Evolutionary conservation across 805 yeast species (phyloP).

Genomic region (Monosporozyma siamensis): DNA sequence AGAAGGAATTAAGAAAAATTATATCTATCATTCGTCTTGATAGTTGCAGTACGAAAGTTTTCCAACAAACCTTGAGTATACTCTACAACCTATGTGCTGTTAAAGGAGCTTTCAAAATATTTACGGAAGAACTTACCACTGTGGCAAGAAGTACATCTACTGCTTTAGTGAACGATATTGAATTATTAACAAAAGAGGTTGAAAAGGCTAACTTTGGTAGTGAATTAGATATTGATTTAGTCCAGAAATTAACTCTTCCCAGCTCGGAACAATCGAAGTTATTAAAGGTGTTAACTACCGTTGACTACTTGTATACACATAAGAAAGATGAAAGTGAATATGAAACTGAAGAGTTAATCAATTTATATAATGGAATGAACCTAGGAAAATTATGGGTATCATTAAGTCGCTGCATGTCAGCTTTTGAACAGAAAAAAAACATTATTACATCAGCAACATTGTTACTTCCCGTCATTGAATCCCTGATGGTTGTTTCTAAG

Average conservation of each 20-base stretch:
- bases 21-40: slow-evolving; percentile 64
- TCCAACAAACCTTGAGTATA: slow-evolving; percentile 71
- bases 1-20: slow-evolving; percentile 48
- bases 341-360: slow-evolving; percentile 40
- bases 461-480: slow-evolving; percentile 77
- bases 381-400: slow-evolving; percentile 81
- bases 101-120: slow-evolving; percentile 50
- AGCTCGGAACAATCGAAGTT: slow-evolving; percentile 84
- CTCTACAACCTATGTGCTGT: slow-evolving; percentile 67
- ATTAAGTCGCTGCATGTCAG: slow-evolving; percentile 58
- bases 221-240: slow-evolving; percentile 44
- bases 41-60: slow-evolving; percentile 77
- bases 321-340: slow-evolving; percentile 19
- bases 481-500: slow-evolving; percentile 93
- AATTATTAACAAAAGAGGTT: slow-evolving; percentile 40
- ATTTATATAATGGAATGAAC: slow-evolving; percentile 56
- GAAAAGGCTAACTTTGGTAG: slow-evolving; percentile 30
- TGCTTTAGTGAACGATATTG: slow-evolving; percentile 45
- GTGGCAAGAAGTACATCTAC: slow-evolving; percentile 54
- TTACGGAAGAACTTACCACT: slow-evolving; percentile 57
- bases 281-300: slow-evolving; percentile 76
- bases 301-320: slow-evolving; percentile 66
- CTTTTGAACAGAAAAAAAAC: slow-evolving; percentile 49
- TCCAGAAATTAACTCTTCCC: slow-evolving; percentile 64
- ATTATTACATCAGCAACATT: slow-evolving; percentile 66